Conservation (phyloP, 1,284 basidiomycete species). For the Thecaphora thlaspeos region DNA sequence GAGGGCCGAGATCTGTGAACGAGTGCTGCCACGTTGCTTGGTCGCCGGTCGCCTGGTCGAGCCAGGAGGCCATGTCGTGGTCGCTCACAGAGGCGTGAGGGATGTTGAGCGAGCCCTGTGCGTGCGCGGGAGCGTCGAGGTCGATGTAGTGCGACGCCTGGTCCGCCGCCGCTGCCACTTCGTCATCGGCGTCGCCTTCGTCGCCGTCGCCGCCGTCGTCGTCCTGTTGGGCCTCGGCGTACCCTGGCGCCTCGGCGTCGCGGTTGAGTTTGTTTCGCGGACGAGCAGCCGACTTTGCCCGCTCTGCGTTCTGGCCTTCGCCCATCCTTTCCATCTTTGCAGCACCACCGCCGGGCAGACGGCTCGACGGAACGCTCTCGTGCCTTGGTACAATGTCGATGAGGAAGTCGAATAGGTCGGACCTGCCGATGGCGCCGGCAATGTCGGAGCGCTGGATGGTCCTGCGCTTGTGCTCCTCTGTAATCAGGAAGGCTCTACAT, state of each 20-base stretch:
- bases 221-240: slow-evolving; percentile 7
- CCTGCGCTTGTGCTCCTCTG: slow-evolving; percentile 52
- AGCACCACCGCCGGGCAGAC: slow-evolving; percentile 28
- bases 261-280: slow-evolving; percentile 1
- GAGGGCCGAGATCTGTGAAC: background rate
- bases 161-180: background rate
- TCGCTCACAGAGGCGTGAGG: slow-evolving; percentile 10
- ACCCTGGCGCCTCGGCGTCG: slow-evolving; percentile 1
- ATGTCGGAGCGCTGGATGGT: slow-evolving; percentile 56
- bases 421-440: slow-evolving; percentile 48
- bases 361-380: slow-evolving; percentile 39
- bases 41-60: slow-evolving; percentile 21
- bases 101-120: slow-evolving; percentile 12
- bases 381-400: slow-evolving; percentile 55
- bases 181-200: slow-evolving; percentile 4
- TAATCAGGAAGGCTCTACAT: slow-evolving; percentile 54
- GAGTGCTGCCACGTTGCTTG: slow-evolving; percentile 1
- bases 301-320: slow-evolving; percentile 18
- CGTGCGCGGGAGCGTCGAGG: background rate
- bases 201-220: slow-evolving; percentile 12
- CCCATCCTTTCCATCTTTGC: slow-evolving; percentile 35
- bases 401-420: slow-evolving; percentile 57
- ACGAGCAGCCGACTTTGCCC: slow-evolving; percentile 9
- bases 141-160: slow-evolving; percentile 1
- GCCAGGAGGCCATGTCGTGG: slow-evolving; percentile 24